phyloP scores from a whole-genome alignment of 441 rosid species.

The Euphorbia celastroides region DNA sequence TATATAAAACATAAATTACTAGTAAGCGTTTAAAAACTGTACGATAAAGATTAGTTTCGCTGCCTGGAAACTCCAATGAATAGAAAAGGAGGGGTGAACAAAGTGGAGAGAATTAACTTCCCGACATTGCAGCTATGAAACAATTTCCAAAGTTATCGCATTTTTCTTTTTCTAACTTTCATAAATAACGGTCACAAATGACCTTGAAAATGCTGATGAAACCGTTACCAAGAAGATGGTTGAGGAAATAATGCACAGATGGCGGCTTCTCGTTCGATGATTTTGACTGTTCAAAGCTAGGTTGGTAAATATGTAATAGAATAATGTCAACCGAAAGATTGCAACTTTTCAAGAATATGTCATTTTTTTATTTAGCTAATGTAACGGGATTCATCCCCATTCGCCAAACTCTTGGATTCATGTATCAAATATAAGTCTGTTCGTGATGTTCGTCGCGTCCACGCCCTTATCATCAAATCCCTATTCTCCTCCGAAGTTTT shows the following conservation, averaged over 20 bases:
- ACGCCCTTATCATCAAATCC: constrained; percentile 49
- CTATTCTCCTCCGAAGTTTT: constrained; percentile 40
- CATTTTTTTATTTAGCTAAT: too few species aligned
- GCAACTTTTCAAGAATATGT: too few species aligned
- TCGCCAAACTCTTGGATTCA: constrained; percentile 53
- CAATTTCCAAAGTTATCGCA: not conserved
- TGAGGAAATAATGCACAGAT: not conserved
- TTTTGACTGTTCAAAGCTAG: too few species aligned
- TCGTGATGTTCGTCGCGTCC: constrained; percentile 37
- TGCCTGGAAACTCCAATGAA: constrained; percentile 5
- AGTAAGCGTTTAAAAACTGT: too few species aligned
- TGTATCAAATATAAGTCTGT: constrained; percentile 37
- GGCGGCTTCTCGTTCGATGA: not conserved
- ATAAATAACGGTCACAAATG: not conserved
- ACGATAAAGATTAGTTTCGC: too few species aligned
- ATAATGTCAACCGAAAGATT: too few species aligned
- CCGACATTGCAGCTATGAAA: not conserved
- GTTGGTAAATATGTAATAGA: too few species aligned
- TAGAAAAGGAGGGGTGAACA: not conserved
- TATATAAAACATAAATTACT: too few species aligned
- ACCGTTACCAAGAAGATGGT: not conserved
- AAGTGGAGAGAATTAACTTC: not conserved
- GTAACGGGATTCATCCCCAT: constrained; percentile 42
- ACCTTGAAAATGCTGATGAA: not conserved
- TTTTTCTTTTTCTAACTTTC: not conserved